Percentiles rank a stretch among this genome's conserved stretches.
Evolutionary conservation across 2,329 filamentous ascomycete species (phyloP).

Genomic region (Hymenoscyphus fructigenus): DNA sequence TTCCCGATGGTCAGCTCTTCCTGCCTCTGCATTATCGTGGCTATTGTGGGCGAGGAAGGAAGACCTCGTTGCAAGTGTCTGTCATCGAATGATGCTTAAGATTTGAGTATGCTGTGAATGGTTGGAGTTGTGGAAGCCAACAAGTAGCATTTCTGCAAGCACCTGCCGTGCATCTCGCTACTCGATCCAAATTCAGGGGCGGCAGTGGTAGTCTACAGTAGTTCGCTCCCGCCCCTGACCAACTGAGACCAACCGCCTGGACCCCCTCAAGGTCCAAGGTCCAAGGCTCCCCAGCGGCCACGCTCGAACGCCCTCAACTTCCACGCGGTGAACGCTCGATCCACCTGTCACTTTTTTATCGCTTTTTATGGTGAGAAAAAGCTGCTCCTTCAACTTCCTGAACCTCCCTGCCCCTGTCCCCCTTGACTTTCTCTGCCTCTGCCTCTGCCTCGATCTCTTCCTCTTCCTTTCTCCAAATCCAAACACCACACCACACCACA

Average conservation of each 20-base stretch:
- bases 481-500: not conserved
- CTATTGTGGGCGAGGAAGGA: not conserved
- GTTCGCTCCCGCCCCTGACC: not conserved
- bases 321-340: not conserved
- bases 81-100: not conserved
- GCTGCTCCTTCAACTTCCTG: not conserved
- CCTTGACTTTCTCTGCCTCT: slow-evolving; percentile 1
- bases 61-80: too few species aligned
- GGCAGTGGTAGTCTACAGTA: not conserved
- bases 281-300: not conserved
- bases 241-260: not conserved
- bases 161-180: not conserved
- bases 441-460: not conserved
- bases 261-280: not conserved
- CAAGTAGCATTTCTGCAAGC: not conserved
- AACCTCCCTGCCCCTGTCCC: not conserved
- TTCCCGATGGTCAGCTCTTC: not conserved
- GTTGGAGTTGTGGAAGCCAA: not conserved
- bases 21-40: not conserved
- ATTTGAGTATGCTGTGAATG: not conserved
- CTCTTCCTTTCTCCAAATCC: not conserved
- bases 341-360: slow-evolving; percentile 1
- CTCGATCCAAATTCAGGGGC: not conserved
- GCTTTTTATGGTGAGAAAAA: slow-evolving; percentile 1
- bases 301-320: not conserved